These are phyloP conservation scores for Monilinia fructigena DNA, from an alignment of 2,329 filamentous ascomycete species.

Conservation along the genomic window DNA sequence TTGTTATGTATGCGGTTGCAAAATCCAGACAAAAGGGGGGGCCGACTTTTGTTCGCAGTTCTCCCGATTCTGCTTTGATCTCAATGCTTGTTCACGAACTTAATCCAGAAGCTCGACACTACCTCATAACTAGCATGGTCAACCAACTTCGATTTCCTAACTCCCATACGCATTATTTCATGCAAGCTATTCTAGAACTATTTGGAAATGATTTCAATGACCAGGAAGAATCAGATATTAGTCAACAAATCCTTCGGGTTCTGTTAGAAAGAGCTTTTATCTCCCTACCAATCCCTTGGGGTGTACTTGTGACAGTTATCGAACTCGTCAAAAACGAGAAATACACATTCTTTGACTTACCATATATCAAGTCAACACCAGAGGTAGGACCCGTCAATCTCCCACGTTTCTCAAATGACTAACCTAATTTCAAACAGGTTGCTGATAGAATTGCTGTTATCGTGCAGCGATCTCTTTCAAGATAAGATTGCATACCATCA, in stretches of 20 bases:
- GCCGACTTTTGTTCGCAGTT: slow-evolving; percentile 61
- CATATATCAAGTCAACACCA: slow-evolving; percentile 85
- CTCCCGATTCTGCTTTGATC: slow-evolving; percentile 69
- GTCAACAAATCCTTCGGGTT: slow-evolving; percentile 86
- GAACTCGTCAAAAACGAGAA: slow-evolving; percentile 90
- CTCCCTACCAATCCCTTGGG: slow-evolving; percentile 94
- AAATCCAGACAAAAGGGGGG: slow-evolving; percentile 58
- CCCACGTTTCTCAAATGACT: slow-evolving; percentile 1
- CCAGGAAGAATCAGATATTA: slow-evolving; percentile 76
- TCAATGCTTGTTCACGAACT: slow-evolving; percentile 75
- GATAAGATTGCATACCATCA: slow-evolving; percentile 13
- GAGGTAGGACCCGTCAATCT: slow-evolving; percentile 58
- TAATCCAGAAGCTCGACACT: slow-evolving; percentile 76
- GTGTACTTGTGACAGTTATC: slow-evolving; percentile 80
- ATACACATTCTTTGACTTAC: slow-evolving; percentile 88
- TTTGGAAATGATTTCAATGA: slow-evolving; percentile 74
- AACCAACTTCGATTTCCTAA: slow-evolving; percentile 93
- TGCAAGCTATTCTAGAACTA: slow-evolving; percentile 76
- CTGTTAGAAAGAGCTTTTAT: slow-evolving; percentile 84
- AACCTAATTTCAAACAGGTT: slow-evolving; percentile 29
- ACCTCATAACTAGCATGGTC: slow-evolving; percentile 77
- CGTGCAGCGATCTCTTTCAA: slow-evolving; percentile 28
- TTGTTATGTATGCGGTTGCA: slow-evolving; percentile 70
- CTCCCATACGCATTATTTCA: slow-evolving; percentile 89
- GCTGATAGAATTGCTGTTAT: slow-evolving; percentile 38